These are phyloP conservation scores for Gymnopilus dilepis DNA, from an alignment of 768 basidiomycete genomes.

Conservation along the genomic window DNA sequence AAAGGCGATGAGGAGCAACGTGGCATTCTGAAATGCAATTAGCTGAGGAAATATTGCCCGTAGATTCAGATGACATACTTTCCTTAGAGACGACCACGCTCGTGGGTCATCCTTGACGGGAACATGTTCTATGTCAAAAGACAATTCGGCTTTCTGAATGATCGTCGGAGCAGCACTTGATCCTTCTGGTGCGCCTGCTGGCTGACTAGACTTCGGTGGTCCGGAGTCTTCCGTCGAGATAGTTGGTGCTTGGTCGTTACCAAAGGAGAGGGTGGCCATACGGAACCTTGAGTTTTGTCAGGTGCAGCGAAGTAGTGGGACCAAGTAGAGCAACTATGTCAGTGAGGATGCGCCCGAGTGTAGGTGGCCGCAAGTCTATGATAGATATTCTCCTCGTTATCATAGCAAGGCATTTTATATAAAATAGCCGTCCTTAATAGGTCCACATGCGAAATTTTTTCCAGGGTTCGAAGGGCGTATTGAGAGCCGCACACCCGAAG, in stretches of 20 bases:
- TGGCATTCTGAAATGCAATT: slow-evolving; percentile 40
- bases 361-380: neutral
- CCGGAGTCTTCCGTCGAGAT: neutral
- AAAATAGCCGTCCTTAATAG: neutral
- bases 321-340: too few species aligned
- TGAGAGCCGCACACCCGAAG: neutral
- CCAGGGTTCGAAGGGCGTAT: neutral
- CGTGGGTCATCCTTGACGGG: slow-evolving; percentile 67
- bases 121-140: slow-evolving; percentile 54
- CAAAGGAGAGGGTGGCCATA: neutral
- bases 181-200: neutral
- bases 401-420: neutral
- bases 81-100: slow-evolving; percentile 58
- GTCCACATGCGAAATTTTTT: neutral
- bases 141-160: slow-evolving; percentile 9
- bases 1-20: slow-evolving; percentile 51
- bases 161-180: slow-evolving; percentile 15
- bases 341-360: too few species aligned
- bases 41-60: slow-evolving; percentile 1
- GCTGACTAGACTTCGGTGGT: neutral
- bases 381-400: neutral
- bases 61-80: slow-evolving; percentile 42
- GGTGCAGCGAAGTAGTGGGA: neutral
- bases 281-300: neutral
- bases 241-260: neutral